A percentile compares a stretch with the other conserved stretches of the same genome.
Evolutionary conservation across 257 asterid species (phyloP).

Genomic region (Sherardia arvensis): DNA sequence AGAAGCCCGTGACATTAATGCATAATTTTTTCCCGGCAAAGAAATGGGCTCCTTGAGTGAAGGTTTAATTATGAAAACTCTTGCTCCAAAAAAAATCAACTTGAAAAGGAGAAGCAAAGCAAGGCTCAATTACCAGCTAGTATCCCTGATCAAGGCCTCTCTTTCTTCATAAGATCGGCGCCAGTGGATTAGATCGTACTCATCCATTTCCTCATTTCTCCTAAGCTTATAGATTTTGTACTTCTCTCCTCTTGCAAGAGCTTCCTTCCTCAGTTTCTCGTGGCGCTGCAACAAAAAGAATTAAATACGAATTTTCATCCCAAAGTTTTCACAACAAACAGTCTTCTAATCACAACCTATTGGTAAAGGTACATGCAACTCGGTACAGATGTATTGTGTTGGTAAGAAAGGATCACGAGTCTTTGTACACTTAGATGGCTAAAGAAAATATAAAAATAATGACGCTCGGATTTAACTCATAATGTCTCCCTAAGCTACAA

Average conservation of each 20-base stretch:
- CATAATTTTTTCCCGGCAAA: neutral
- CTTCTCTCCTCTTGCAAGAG: constrained; percentile 63
- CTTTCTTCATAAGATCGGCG: constrained; percentile 93
- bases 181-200: constrained; percentile 89
- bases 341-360: neutral
- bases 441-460: neutral
- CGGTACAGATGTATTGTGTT: neutral
- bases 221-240: constrained; percentile 54
- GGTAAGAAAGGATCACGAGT: neutral
- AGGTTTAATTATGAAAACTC: neutral
- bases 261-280: constrained; percentile 51
- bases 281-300: constrained; percentile 44
- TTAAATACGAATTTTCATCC: neutral
- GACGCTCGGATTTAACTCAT: neutral
- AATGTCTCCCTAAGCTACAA: neutral
- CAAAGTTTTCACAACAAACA: neutral
- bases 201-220: constrained; percentile 93
- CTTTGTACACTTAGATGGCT: neutral
- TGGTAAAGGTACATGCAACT: neutral
- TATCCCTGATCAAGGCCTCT: constrained; percentile 87
- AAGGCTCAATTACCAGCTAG: constrained; percentile 56
- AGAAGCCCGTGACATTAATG: neutral
- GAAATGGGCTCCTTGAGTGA: neutral
- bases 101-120: neutral
- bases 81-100: neutral